These are phyloP conservation scores for Cytospora piceae DNA, from an alignment of 2,329 filamentous ascomycete genomes.

Conservation along the genomic window DNA sequence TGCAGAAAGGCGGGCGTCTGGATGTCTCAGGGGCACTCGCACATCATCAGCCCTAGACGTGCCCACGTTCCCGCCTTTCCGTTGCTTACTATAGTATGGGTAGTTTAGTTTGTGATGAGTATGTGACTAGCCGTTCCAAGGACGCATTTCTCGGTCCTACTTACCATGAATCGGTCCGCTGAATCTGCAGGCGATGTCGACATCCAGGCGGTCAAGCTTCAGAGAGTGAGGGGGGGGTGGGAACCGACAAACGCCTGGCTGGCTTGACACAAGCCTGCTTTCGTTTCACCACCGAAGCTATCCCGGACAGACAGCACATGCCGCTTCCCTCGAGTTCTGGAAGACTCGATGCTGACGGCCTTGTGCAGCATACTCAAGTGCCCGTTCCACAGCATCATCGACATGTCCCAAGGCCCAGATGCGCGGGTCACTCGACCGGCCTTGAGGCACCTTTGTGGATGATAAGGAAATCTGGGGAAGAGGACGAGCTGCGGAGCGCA, in stretches of 20 bases:
- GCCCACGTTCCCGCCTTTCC: too few relatives aligned
- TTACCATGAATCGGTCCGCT: not conserved
- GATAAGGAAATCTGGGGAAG: too few relatives aligned
- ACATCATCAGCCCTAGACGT: not conserved
- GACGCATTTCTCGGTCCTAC: not conserved
- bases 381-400: not conserved
- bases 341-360: not conserved
- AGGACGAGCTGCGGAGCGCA: too few relatives aligned
- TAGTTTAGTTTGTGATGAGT: not conserved
- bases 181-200: not conserved
- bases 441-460: not conserved
- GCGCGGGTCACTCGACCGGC: not conserved
- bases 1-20: slow-evolving; percentile 21
- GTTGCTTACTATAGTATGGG: too few relatives aligned
- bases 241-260: too few relatives aligned
- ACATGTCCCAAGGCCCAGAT: not conserved
- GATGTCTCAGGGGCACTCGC: slow-evolving; percentile 11
- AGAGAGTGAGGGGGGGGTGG: too few relatives aligned
- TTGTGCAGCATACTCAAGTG: not conserved
- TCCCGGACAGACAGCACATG: not conserved
- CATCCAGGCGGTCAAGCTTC: not conserved
- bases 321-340: not conserved
- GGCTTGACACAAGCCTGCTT: not conserved
- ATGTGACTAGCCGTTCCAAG: not conserved
- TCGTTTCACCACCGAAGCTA: not conserved